Evolutionary conservation across 257 asterid species (phyloP).

Genomic region (Fraxinus excelsior): DNA sequence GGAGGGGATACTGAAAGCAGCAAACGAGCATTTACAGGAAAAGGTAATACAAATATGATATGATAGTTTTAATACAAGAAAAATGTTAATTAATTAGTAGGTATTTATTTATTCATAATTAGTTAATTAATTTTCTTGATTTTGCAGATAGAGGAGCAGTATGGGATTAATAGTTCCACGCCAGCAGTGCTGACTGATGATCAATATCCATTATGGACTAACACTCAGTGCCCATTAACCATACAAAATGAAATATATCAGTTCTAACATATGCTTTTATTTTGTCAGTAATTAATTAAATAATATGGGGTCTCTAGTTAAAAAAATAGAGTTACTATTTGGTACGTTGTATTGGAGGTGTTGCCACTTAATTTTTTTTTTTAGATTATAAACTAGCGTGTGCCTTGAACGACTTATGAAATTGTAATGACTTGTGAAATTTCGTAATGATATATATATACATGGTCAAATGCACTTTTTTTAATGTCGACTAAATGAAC

Average conservation of each 20-base stretch:
- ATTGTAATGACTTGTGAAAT: too few relatives aligned
- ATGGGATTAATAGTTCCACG: slow-evolving; percentile 42
- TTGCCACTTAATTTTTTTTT: too few relatives aligned
- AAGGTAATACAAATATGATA: slow-evolving; percentile 38
- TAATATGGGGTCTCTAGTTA: neutral
- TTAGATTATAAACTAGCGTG: too few relatives aligned
- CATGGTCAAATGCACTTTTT: too few relatives aligned
- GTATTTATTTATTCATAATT: neutral
- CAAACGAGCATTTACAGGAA: slow-evolving; percentile 77
- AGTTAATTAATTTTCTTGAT: neutral
- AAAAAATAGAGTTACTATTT: neutral
- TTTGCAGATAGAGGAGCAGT: slow-evolving; percentile 76
- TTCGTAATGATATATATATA: too few relatives aligned
- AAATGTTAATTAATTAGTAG: neutral
- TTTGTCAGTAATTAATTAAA: neutral
- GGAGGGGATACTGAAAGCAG: slow-evolving; percentile 87
- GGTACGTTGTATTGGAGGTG: neutral
- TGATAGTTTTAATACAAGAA: slow-evolving; percentile 1
- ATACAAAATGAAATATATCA: slow-evolving; percentile 52
- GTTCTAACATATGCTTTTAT: neutral
- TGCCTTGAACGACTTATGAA: too few relatives aligned
- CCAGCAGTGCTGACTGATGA: slow-evolving; percentile 43
- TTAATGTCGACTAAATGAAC: too few relatives aligned
- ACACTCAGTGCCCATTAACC: slow-evolving; percentile 46
- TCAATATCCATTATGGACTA: slow-evolving; percentile 49